Percentiles rank a stretch among this genome's conserved stretches.
Conservation (phyloP, 2,329 filamentous ascomycete genomes). For the Periconia digitata region DNA sequence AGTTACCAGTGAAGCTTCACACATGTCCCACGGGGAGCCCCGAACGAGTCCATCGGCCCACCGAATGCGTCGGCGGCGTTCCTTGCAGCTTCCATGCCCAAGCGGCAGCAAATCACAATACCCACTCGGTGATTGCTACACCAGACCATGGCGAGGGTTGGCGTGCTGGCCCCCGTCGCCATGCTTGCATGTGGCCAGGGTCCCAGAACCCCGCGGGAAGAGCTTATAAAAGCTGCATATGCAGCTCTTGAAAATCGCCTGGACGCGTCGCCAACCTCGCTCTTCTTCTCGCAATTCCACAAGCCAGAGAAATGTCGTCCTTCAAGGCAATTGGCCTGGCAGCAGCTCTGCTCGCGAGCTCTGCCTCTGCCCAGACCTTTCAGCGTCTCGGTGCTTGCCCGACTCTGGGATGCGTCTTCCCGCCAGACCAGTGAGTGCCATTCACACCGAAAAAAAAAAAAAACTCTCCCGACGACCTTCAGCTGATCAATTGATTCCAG, state of each 20-base stretch:
- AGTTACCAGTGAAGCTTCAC: conserved; percentile 25
- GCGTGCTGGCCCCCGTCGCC: conserved; percentile 10
- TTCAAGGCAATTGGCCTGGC: conserved; percentile 28
- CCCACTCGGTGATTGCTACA: neutral
- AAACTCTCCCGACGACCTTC: conserved; percentile 5
- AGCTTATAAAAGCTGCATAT: conserved; percentile 11
- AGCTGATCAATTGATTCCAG: conserved; percentile 31
- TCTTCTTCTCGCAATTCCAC: conserved; percentile 1
- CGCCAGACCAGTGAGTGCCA: conserved; percentile 56
- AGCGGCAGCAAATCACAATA: neutral
- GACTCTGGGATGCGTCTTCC: conserved; percentile 56
- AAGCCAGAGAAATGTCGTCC: conserved; percentile 32
- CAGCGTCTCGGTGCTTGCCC: conserved; percentile 59
- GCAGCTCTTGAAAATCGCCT: conserved; percentile 14
- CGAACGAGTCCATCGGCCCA: conserved; percentile 12
- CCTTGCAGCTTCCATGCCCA: neutral
- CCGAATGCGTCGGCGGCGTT: conserved; percentile 15
- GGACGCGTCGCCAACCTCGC: conserved; percentile 8
- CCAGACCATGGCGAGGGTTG: conserved; percentile 12
- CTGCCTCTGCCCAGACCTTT: conserved; percentile 54
- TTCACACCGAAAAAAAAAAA: conserved; percentile 2
- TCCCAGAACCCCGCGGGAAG: conserved; percentile 1
- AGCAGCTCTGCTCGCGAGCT: conserved; percentile 27
- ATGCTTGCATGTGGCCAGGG: conserved; percentile 3
- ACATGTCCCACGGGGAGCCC: conserved; percentile 31